Base-by-base conservation (phyloP, 1,139 yeast species). In the Saccharomyces hybrid region DNA sequence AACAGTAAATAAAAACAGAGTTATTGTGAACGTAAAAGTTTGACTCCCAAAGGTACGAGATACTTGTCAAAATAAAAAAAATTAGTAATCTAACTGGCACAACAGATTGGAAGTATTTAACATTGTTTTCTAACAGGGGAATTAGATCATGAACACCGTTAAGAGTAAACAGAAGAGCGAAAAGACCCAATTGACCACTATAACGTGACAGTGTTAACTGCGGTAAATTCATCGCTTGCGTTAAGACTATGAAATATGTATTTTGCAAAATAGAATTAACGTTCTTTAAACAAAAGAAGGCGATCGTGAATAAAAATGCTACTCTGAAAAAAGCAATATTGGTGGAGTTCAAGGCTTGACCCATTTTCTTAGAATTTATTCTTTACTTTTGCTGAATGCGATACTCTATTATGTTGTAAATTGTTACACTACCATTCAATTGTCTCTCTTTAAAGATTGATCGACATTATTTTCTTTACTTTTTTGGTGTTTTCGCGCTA, bases 51-150 rank as follows among this genome's bases (percentile, higher is more conserved):
- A 63, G 27, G 52, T 75, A 75, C 6, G 74, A 63, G 46, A 60
- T 52, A 2, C 72, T 75, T 9, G 81, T 81, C 50, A 84, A 61
- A 1, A 66, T 66, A 64, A 90, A 88, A 65, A 77, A 83, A 4
- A 77, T 61, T 9, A 78, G 61, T 54, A 89, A 72, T 64, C 97
- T 79, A 11, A 80, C 62, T 7, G 96, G 95, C 2, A 88, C 84
- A 14, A 84, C 69, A 5, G 84, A 75, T 63, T 85, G 88, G 64
- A 88, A 86, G 68, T 80, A 83, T 14, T 70, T 70, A 30, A 54
- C 57, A 59, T 85, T 85, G 46, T 76, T 78, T 31, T 83, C 85
- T 50, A 82, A 54, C 38, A 83, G 67, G 6, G 89, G 87, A 14
- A 83, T 72, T 55, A 84, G 65, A 65, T 86, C 95, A 30, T 75